Conservation (phyloP, 768 basidiomycete genomes). For the Chlorophyllum brunneum region DNA sequence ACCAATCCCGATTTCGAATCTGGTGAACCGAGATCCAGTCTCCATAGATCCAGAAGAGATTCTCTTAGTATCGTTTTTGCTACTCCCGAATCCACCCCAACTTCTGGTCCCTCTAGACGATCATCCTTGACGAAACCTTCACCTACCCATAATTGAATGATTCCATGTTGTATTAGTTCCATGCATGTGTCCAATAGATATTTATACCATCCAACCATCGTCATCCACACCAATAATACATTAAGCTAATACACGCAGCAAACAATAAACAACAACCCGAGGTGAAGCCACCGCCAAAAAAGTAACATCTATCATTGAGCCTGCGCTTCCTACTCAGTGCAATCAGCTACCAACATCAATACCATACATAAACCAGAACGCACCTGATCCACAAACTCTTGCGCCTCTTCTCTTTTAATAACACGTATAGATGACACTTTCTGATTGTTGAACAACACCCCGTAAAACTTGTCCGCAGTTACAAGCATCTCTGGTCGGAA, state of each 20-base stretch:
- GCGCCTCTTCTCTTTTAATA: slow-evolving; percentile 87
- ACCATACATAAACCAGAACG: slow-evolving; percentile 15
- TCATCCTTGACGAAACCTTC: too few relatives aligned
- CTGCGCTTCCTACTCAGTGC: slow-evolving; percentile 24
- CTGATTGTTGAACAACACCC: slow-evolving; percentile 93
- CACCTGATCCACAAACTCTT: slow-evolving; percentile 91
- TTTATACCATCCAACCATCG: too few relatives aligned
- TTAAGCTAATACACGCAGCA: too few relatives aligned
- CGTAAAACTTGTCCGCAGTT: slow-evolving; percentile 95
- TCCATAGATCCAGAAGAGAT: neutral
- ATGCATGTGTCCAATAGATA: too few relatives aligned
- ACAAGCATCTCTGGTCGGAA: slow-evolving; percentile 98
- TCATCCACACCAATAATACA: too few relatives aligned
- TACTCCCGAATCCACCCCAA: too few relatives aligned
- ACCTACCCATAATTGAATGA: too few relatives aligned
- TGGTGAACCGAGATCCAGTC: neutral
- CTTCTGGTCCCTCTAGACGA: too few relatives aligned
- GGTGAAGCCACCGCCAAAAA: too few relatives aligned
- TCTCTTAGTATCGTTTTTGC: neutral
- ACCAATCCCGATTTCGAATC: too few relatives aligned
- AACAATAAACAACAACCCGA: neutral
- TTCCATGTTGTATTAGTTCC: too few relatives aligned
- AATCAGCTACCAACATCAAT: neutral
- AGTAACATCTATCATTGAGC: slow-evolving; percentile 26
- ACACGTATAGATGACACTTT: slow-evolving; percentile 88